Evolutionary conservation across 1,139 yeast species (phyloP), one percentile per base, ranked within the genome.

Genomic region (Kodamaea anthophila): DNA sequence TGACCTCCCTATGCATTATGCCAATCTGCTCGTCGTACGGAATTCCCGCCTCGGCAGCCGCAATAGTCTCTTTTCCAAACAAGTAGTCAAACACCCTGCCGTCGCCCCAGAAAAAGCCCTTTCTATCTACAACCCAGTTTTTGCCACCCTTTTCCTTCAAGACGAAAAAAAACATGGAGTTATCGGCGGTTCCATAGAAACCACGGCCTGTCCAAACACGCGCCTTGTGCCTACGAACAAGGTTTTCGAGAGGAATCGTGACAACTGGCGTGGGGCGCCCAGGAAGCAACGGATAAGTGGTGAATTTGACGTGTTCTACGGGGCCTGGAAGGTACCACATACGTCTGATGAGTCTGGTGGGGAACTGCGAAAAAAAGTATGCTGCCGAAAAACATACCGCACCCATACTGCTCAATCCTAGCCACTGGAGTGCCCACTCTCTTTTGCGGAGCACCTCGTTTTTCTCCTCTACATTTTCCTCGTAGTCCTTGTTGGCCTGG

Each of bases 181-280:
- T 72, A 51, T 83, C 88, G 20, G 84, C 71, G 2, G 94, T 83
- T 1, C 94, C 94, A 51, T 85, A 85, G 47, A 82, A 80, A 2
- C 95, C 95, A 39, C 78, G 78, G 11, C 88, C 91, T 1, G 94
- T 82, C 77, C 87, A 85, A 2, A 84, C 77, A 42, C 82, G 71
- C 7, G 86, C 67, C 37, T 73, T 68, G 37, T 70, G 72, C 32
- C 77, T 76, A 37, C 88, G 66, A 13, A 60, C 57, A 30, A 84
- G 44, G 29, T 65, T 57, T 22, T 62, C 65, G 29, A 84, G 50
- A 2, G 91, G 88, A 18, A 82, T 60, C 0, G 86, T 77, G 36
- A 72, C 66, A 7, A 81, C 78, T 0, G 94, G 94, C 0, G 91
- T 79, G 1, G 93, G 77, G 32, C 75, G 58, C 4, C 86, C 84